phyloP scores from a whole-genome alignment of 768 basidiomycete species.

The Amanita rimosa region DNA sequence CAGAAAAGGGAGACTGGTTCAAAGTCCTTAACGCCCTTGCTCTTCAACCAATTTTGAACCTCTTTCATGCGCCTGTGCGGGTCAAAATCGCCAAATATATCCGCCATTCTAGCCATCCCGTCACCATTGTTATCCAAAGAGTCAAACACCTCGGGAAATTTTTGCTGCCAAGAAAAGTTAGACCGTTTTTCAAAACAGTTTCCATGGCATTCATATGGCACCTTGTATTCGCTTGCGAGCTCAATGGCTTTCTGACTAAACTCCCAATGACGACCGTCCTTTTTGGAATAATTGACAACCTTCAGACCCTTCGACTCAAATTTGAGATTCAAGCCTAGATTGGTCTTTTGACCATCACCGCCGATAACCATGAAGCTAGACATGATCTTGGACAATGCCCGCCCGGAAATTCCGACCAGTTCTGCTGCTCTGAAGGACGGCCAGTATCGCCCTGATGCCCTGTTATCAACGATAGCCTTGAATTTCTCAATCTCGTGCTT shows the following conservation, averaged over 20 bases:
- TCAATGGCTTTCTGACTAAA: conserved; percentile 82
- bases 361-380: conserved; percentile 88
- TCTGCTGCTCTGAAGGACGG: conserved; percentile 75
- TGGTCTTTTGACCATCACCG: conserved; percentile 67
- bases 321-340: conserved; percentile 90
- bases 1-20: conserved; percentile 89
- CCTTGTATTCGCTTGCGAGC: conserved; percentile 79
- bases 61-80: conserved; percentile 66
- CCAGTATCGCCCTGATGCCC: conserved; percentile 46
- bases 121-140: conserved; percentile 63
- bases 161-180: conserved; percentile 27
- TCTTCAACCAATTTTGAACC: conserved; percentile 76
- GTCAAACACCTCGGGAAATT: conserved; percentile 78
- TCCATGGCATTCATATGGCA: conserved; percentile 12
- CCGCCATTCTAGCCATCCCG: conserved; percentile 61
- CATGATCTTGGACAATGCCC: conserved; percentile 82
- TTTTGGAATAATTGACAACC: conserved; percentile 85
- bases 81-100: conserved; percentile 41
- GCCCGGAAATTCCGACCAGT: conserved; percentile 59
- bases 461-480: conserved; percentile 50
- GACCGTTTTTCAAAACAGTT: neutral
- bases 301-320: conserved; percentile 92
- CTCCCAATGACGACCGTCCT: conserved; percentile 82
- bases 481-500: conserved; percentile 70
- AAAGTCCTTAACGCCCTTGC: conserved; percentile 79